These are phyloP conservation scores for Metroxylon sagu DNA, from an alignment of 176 grass and related monocot species.

Conservation along the genomic window DNA sequence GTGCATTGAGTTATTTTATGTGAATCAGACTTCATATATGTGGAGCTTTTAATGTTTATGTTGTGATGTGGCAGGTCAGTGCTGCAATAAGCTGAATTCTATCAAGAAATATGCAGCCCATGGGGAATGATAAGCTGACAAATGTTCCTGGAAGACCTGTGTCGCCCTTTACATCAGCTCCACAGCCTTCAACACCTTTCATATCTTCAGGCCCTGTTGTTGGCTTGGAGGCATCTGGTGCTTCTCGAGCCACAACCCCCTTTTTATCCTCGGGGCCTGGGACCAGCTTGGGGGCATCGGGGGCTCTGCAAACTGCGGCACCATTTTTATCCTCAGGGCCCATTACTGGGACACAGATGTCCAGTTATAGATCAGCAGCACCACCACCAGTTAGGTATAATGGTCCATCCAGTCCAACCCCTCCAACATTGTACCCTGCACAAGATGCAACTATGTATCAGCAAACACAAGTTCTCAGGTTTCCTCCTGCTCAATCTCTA, in stretches of 20 bases:
- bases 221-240: slow-evolving; percentile 4
- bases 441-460: slow-evolving; percentile 11
- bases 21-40: no score
- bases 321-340: no score
- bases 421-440: neutral
- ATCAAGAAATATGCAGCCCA: neutral
- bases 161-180: neutral
- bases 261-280: slow-evolving; percentile 1
- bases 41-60: no score
- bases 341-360: slow-evolving; percentile 22
- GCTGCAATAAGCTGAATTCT: no score
- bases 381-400: slow-evolving; percentile 3
- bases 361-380: slow-evolving; percentile 9
- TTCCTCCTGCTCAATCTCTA: slow-evolving; percentile 6
- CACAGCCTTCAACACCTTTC: slow-evolving; percentile 3
- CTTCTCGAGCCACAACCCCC: slow-evolving; percentile 7
- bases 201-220: slow-evolving; percentile 1
- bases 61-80: no score
- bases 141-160: slow-evolving; percentile 10
- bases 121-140: slow-evolving; percentile 4
- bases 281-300: neutral
- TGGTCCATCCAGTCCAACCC: slow-evolving; percentile 11
- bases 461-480: slow-evolving; percentile 7
- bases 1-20: no score
- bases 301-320: no score